Evolutionary conservation across 2,329 filamentous ascomycete species (phyloP), one percentile per base, ranked within the genome.

Genomic region (Epicoccum nigrum): DNA sequence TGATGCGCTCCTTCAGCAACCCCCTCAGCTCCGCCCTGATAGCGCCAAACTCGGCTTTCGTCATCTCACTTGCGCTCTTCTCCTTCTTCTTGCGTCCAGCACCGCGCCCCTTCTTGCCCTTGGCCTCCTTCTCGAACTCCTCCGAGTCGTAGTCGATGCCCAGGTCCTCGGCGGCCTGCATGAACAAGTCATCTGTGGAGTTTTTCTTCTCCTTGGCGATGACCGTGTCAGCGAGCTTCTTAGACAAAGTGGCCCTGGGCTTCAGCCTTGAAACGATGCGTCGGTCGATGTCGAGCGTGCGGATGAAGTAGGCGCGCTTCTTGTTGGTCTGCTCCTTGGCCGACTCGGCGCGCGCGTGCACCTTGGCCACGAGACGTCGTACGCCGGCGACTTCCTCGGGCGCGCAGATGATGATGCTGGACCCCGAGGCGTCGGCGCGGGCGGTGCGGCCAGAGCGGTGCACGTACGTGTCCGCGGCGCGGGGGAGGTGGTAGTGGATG

Each of bases 361-460:
- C 90, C 72, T 97, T 96, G 25, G 87, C 87, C 1, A 95, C 87
- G 0, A 99, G 82, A 15, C 93, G 83, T 7, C 90, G 83, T 3
- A 93, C 93, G 0, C 91, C 89, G 2, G 86, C 82, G 1, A 96
- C 91, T 76, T 99, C 94, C 53, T 97, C 93, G 0, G 94, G 93
- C 0, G 88, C 86, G 68, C 94, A 97, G 44, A 99, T 85, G 4
- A 99, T 79, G 50, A 99, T 86, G 64, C 90, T 96, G 28, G 89
- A 83, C 30, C 94, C 94, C 0, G 82, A 84, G 11, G 84, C 84
- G 16, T 87, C 83, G 3, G 89, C 93, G 67, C 94, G 90, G 2
- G 94, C 94, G 1, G 94, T 97, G 59, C 94, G 89, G 11, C 94
- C 94, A 1, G 94, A 97, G 19, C 94, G 87, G 70, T 99, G 94